phyloP scores from a whole-genome alignment of 164 flowering plant species.

The Hamamelis virginiana region DNA sequence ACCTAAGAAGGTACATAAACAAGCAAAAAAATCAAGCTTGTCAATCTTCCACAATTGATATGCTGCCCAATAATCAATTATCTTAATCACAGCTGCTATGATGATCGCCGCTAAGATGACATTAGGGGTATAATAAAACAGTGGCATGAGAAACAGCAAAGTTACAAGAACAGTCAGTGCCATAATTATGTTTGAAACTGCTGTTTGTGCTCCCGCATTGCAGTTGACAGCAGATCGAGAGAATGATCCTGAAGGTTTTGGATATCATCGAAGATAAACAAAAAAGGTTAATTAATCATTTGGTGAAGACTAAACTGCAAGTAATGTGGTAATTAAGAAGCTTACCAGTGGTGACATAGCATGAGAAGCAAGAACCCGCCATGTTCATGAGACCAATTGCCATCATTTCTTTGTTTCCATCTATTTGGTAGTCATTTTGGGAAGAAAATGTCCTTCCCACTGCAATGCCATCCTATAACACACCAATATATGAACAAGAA shows the following conservation, averaged over 20 bases:
- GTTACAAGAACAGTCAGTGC: slow-evolving; percentile 61
- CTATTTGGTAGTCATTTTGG: slow-evolving; percentile 62
- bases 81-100: slow-evolving; percentile 62
- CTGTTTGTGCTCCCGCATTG: slow-evolving; percentile 69
- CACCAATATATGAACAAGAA: too few species aligned
- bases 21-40: slow-evolving; percentile 66
- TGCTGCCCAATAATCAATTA: slow-evolving; percentile 56
- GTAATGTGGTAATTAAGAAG: too few species aligned
- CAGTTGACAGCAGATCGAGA: slow-evolving; percentile 67
- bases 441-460: slow-evolving; percentile 78
- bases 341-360: slow-evolving; percentile 68
- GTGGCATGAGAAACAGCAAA: slow-evolving; percentile 65
- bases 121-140: slow-evolving; percentile 65
- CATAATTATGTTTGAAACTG: slow-evolving; percentile 62
- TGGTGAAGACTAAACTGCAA: too few species aligned
- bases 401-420: slow-evolving; percentile 80
- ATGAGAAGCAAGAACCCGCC: slow-evolving; percentile 68
- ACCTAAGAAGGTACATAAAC: slow-evolving; percentile 61
- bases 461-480: slow-evolving; percentile 80
- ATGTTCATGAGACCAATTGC: slow-evolving; percentile 77
- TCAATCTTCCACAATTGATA: slow-evolving; percentile 55
- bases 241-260: slow-evolving; percentile 49
- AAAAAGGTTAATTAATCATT: too few species aligned
- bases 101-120: slow-evolving; percentile 61
- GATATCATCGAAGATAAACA: too few species aligned